phyloP scores from a whole-genome alignment of 164 flowering plant species.

The Magnolia sinica region DNA sequence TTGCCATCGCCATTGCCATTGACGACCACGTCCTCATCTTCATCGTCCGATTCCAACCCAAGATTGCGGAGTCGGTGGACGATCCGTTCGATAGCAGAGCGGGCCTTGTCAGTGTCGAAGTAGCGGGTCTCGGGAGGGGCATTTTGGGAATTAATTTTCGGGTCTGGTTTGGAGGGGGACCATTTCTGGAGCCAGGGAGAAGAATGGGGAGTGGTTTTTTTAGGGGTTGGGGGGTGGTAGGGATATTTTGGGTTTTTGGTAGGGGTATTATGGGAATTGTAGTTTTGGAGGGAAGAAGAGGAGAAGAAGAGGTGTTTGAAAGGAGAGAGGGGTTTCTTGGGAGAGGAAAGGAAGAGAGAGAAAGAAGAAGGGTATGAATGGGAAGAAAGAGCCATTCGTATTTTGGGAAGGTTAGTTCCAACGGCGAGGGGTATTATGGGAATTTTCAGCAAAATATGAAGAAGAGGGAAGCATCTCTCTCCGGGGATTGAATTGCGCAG shows the following conservation, averaged over 20 bases:
- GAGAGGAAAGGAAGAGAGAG: constrained; percentile 26
- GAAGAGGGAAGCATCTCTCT: no score
- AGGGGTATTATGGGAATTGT: not conserved
- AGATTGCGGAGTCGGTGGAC: constrained; percentile 72
- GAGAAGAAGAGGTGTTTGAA: constrained; percentile 34
- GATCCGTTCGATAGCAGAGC: constrained; percentile 65
- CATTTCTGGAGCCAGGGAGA: constrained; percentile 52
- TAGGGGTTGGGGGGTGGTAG: constrained; percentile 14
- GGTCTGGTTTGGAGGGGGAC: constrained; percentile 24
- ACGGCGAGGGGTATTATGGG: no score
- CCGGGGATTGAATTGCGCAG: not conserved
- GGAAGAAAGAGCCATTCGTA: constrained; percentile 17
- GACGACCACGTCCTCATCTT: constrained; percentile 15
- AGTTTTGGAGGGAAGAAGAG: constrained; percentile 23
- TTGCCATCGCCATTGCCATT: constrained; percentile 23
- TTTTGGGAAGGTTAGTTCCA: not conserved
- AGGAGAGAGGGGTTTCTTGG: constrained; percentile 25
- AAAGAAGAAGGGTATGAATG: constrained; percentile 26
- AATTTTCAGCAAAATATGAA: no score
- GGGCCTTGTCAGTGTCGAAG: constrained; percentile 29
- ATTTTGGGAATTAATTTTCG: not conserved
- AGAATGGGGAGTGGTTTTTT: constrained; percentile 16
- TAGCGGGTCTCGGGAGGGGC: constrained; percentile 19
- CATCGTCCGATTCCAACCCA: constrained; percentile 67
- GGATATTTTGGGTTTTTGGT: constrained; percentile 12